Base-by-base conservation (phyloP, 2,329 filamentous ascomycete species). In the Cercospora citrullina region DNA sequence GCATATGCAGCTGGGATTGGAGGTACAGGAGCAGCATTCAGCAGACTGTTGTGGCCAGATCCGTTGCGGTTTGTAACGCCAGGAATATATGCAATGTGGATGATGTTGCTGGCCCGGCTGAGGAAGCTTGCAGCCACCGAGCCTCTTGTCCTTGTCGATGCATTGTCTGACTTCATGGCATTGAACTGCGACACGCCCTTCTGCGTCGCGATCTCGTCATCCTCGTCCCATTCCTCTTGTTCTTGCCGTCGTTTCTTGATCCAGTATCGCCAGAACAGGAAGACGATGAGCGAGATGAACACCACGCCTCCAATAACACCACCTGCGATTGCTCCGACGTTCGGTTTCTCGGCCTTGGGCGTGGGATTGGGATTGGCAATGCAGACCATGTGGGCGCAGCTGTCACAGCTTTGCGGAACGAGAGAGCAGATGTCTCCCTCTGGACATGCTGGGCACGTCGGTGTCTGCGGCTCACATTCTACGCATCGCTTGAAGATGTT, bases 41-140 rank as follows among this genome's bases (percentile, higher is more conserved):
- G 69, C 51, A 77, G 30, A 64, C 76, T 78, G 63, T 75, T 76
- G 33, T 73, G 72, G 3, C 73, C 71, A 0, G 93, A 94, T n/a
- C 91, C 90, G 7, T 94, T 93, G 73, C 94, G 88, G 81, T 97
- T 97, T 23, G 75, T 79, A 75, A 98, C 94, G 68, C 95, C 95
- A 14, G 95, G 95, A 72, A 99, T 98, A 80, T 98, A 99, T 65
- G 95, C 95, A 80, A 99, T 99, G 81, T 98, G 95, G 75, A 99
- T 99, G 78, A 99, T 94, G 83, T 99, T 99, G 76, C 95, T 98
- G 60, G 95, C 95, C 70, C 95, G 90, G 18, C 95, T 98, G 69
- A 97, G 87, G 68, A 98, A 93, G 28, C 94, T 98, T 9, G 94
- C 97, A 16, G 95, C 95, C 77, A 99, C 93, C 12, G 94, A 98